Percentiles rank a stretch among this genome's conserved stretches.
Conservation (phyloP, 2,329 filamentous ascomycete genomes). For the Exophiala oligosperma region DNA sequence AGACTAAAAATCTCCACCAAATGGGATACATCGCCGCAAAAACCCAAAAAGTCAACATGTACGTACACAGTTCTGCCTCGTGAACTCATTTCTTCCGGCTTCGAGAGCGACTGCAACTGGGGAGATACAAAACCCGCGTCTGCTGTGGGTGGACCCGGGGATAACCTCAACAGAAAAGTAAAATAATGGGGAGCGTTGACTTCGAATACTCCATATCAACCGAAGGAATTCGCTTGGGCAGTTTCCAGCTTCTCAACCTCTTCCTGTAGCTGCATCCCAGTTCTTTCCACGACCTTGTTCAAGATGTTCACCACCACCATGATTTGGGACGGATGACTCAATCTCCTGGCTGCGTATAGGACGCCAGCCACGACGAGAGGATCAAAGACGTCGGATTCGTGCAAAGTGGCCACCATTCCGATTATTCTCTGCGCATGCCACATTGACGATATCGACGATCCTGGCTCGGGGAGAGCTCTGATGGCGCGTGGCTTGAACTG, state of each 20-base stretch:
- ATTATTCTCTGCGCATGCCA: slow-evolving; percentile 8
- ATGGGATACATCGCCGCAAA: too few relatives aligned
- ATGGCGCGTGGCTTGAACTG: slow-evolving; percentile 5
- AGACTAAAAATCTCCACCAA: too few relatives aligned
- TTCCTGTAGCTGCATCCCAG: slow-evolving; percentile 1
- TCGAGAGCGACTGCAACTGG: too few relatives aligned
- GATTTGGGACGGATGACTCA: slow-evolving; percentile 7
- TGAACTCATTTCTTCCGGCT: too few relatives aligned
- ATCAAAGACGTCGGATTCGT: background rate
- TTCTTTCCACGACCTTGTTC: background rate
- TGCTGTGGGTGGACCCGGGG: too few relatives aligned
- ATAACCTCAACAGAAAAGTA: too few relatives aligned
- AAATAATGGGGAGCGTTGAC: too few relatives aligned
- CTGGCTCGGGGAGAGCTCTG: background rate
- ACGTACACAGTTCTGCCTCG: too few relatives aligned
- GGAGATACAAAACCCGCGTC: too few relatives aligned
- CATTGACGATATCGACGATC: background rate
- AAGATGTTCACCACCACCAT: slow-evolving; percentile 1
- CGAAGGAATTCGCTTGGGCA: too few relatives aligned
- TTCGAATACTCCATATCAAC: too few relatives aligned
- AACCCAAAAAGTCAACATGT: too few relatives aligned
- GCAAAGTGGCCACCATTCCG: background rate
- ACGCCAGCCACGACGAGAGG: slow-evolving; percentile 5
- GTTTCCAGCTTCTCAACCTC: slow-evolving; percentile 3
- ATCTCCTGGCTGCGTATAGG: background rate